Base-by-base conservation (phyloP, 176 grass and related monocot species). In the Phoenix dactylifera region DNA sequence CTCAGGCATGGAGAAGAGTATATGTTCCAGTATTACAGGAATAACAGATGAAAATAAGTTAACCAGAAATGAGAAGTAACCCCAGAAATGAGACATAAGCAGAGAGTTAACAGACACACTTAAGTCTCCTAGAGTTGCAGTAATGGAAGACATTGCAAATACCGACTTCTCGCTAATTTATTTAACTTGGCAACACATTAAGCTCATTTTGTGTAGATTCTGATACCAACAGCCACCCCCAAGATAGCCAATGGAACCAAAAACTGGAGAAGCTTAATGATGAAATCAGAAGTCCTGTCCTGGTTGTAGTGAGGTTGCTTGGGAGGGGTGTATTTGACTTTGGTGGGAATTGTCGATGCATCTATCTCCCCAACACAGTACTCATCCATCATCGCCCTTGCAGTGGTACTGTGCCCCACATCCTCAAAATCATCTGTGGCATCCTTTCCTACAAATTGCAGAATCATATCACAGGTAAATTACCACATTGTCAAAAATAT, bases 281-380 rank as follows among this genome's bases (percentile, higher is more conserved):
- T 58, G 71, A 96, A 96, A 24, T 96, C 83, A 0, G 61, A 65
- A 24, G 92, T 90, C 78, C 90, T 96, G 66, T 96, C 92, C 62
- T 84, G 80, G 72, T 90, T 88, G 64, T 90, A 96, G 65, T 90
- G 79, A 0, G 92, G 87, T 60, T 96, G 86, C 72, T 96, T 90
- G 0, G 92, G 92, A 5, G 83, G 72, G 4, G 76, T 67, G 15
- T 96, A 96, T 62, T 85, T 87, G 0, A 80, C 63, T 65, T 60
- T 80, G 20, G 68, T 12, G 1, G 92, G 92, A 51, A 96, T 82
- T 0, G 92, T 96, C 4, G 71, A n/a, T 1, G 59, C 0, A 10
- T 96, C 85, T 1, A 86, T 50, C 20, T 95, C 68, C 1, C 85
- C 85, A 4, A 89, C 16, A 4, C 54, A 73, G 64, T 75, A 83